Evolutionary conservation across 2,329 filamentous ascomycete species (phyloP).

Genomic region (Microsporum canis): DNA sequence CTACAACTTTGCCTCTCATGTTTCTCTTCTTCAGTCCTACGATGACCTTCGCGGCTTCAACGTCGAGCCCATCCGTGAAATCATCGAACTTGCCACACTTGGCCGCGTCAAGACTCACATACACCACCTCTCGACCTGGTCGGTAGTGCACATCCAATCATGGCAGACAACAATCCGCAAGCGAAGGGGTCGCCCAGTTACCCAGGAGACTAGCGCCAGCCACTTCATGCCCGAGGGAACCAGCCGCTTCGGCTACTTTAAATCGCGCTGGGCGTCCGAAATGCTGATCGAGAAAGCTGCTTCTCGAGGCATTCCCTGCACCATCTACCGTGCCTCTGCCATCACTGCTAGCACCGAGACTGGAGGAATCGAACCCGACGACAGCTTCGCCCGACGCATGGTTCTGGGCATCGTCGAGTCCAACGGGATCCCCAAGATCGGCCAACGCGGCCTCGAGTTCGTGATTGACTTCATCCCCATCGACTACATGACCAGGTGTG

Average conservation of each 20-base stretch:
- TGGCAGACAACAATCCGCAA: conserved; percentile 6
- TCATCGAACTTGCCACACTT: conserved; percentile 6
- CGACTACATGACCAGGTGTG: conserved; percentile 8
- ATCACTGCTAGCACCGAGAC: conserved; percentile 6
- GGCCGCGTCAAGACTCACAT: conserved; percentile 5
- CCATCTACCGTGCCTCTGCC: conserved; percentile 10
- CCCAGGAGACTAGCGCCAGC: conserved; percentile 5
- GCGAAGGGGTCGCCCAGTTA: conserved; percentile 4
- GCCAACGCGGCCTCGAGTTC: conserved; percentile 5
- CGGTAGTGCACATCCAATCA: conserved; percentile 5
- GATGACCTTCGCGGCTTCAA: conserved; percentile 7
- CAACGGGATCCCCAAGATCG: conserved; percentile 7
- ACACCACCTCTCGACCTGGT: conserved; percentile 10
- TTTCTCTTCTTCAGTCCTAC: conserved; percentile 10
- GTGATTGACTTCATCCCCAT: conserved; percentile 10
- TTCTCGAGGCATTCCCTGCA: neutral
- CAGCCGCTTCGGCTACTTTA: conserved; percentile 9
- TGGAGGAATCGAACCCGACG: conserved; percentile 1
- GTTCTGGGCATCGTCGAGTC: conserved; percentile 6
- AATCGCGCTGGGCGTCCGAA: conserved; percentile 9
- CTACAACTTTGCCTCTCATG: conserved; percentile 6
- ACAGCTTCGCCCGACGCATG: conserved; percentile 9
- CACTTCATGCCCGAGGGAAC: conserved; percentile 6
- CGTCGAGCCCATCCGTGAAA: conserved; percentile 1
- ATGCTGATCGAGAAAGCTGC: conserved; percentile 9